Percentiles rank a stretch among this genome's conserved stretches.
These are phyloP conservation scores for Termitomyces bulborhizus DNA, from an alignment of 768 basidiomycete genomes.

Conservation along the genomic window DNA sequence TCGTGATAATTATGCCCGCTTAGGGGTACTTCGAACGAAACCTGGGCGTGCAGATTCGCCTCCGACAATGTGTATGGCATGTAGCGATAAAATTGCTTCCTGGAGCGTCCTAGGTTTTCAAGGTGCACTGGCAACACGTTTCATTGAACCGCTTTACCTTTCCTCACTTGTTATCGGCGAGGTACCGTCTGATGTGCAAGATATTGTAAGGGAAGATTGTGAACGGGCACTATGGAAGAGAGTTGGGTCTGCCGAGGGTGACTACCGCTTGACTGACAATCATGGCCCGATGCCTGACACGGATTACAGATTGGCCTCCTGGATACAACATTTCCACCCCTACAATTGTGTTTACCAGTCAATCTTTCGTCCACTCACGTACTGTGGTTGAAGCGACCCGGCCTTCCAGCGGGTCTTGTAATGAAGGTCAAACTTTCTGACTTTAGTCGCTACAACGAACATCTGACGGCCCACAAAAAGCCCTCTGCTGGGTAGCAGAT, in stretches of 20 bases:
- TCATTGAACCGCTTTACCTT: slow-evolving; percentile 61
- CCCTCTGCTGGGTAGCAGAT: slow-evolving; percentile 66
- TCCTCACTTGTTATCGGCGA: slow-evolving; percentile 67
- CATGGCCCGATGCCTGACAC: background rate
- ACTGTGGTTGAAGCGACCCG: slow-evolving; percentile 21
- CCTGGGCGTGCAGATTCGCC: slow-evolving; percentile 90
- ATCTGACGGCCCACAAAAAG: slow-evolving; percentile 28
- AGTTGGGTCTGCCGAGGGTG: slow-evolving; percentile 40
- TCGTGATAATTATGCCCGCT: slow-evolving; percentile 68
- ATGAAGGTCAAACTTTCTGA: slow-evolving; percentile 50
- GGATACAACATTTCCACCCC: slow-evolving; percentile 49
- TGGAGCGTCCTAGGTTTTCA: slow-evolving; percentile 87
- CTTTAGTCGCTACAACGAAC: background rate
- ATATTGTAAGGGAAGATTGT: slow-evolving; percentile 52
- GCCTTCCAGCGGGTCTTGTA: slow-evolving; percentile 43
- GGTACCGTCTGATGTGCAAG: slow-evolving; percentile 36
- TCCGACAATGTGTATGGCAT: slow-evolving; percentile 81
- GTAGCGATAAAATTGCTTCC: slow-evolving; percentile 88
- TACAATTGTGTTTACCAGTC: slow-evolving; percentile 48
- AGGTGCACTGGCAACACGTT: slow-evolving; percentile 62
- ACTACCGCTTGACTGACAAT: background rate
- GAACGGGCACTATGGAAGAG: slow-evolving; percentile 60
- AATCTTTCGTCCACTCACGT: slow-evolving; percentile 56
- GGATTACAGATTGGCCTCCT: slow-evolving; percentile 33
- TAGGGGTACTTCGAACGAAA: slow-evolving; percentile 84